Base-by-base conservation (phyloP, 306 rosid genomes). In the Urtica urens region DNA sequence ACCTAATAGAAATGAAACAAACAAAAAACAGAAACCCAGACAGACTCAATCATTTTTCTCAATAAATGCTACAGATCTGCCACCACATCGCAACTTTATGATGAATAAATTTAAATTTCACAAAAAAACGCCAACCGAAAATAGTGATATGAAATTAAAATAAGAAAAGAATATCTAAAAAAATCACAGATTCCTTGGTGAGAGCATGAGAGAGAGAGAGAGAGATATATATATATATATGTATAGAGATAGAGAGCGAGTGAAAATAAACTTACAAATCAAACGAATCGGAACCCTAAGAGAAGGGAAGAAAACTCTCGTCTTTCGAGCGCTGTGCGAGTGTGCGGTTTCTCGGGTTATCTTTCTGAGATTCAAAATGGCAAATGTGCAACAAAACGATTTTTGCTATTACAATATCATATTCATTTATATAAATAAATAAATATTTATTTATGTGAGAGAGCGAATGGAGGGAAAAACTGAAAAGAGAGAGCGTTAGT, bases 401-500 rank as follows among this genome's bases (percentile, higher is more conserved):
- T 20, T 22, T 4, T 1, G 8, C 5, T 9, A 20, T 2, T 12
- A 53, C 16, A 28, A 28, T 28, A 28, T 28, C 4, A 4, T 28
- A 28, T 28, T 4, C 10, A 28, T 4, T 28, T 28, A 28, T 28
- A 28, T 28, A 4, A 4, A 10, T 28, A 10, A 4, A 10, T 28
- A 28, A 4, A 28, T 28, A 28, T 28, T 4, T 28, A 28, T 28
- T 4, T 28, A 28, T 28, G 66, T 3, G 63, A 37, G 41, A 56
- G 62, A 25, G 58, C 12, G 71, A 21, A 49, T 59, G 72, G 85
- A 76, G 76, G 87, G 79, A 69, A 76, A n/a, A 65, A 60, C 51
- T 57, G 68, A 49, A 69, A 59, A 63, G 28, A 20, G 34, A 33
- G 17, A 21, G 33, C 4, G 27, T 13, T 10, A 18, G 7, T 14